phyloP scores from a whole-genome alignment of 129 eudicot species.

The Artemisia argyi region DNA sequence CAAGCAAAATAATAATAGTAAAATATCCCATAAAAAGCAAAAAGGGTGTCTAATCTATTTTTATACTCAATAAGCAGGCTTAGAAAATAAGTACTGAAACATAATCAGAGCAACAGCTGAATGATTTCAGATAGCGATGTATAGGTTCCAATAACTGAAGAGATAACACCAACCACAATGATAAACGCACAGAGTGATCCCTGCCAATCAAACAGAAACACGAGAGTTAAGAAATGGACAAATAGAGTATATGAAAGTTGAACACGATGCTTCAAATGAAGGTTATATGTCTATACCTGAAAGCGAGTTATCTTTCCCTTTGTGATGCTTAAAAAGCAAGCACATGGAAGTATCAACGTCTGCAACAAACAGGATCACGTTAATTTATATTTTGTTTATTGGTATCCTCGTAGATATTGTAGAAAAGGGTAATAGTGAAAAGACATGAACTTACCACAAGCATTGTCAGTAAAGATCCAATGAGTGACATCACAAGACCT shows the following conservation, averaged over 20 bases:
- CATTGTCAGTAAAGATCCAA: constrained; percentile 94
- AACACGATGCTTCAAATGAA: not conserved
- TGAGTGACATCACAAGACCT: constrained; percentile 92
- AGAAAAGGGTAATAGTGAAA: constrained; percentile 2
- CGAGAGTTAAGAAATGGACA: not conserved
- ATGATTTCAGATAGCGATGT: constrained; percentile 63
- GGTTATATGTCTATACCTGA: constrained; percentile 47
- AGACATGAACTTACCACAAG: constrained; percentile 63
- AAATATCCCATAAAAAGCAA: not conserved
- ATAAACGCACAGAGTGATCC: constrained; percentile 45
- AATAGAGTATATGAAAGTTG: not conserved
- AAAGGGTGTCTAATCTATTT: constrained; percentile 13
- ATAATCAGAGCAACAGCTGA: constrained; percentile 35
- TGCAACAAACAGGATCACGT: constrained; percentile 30
- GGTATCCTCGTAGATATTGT: not conserved
- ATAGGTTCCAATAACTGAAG: constrained; percentile 65
- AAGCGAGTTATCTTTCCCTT: constrained; percentile 51
- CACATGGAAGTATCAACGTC: constrained; percentile 92
- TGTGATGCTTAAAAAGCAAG: constrained; percentile 73
- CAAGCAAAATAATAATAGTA: not conserved
- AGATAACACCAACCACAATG: constrained; percentile 53
- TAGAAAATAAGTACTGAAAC: constrained; percentile 13
- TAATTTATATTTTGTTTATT: not conserved
- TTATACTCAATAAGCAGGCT: constrained; percentile 20
- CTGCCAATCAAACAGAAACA: constrained; percentile 37